phyloP scores from a whole-genome alignment of 495 filamentous ascomycete genomes.

The Recurvomyces mirabilis region DNA sequence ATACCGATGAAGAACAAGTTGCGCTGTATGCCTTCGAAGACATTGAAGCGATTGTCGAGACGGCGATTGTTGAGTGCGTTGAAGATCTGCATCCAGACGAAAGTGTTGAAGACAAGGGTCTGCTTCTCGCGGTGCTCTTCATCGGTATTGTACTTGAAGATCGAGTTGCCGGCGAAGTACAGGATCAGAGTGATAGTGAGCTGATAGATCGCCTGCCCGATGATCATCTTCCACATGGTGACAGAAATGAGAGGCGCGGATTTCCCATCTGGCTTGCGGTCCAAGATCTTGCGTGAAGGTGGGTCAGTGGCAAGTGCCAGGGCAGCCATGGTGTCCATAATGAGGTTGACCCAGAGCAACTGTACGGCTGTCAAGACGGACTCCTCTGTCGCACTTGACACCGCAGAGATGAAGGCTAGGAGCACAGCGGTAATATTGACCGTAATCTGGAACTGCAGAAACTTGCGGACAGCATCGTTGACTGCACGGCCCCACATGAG shows the following conservation, averaged over 20 bases:
- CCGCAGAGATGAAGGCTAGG: slow-evolving; percentile 73
- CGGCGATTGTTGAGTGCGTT: slow-evolving; percentile 78
- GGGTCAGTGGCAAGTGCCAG: slow-evolving; percentile 82
- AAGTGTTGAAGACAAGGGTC: slow-evolving; percentile 80
- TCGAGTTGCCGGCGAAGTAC: slow-evolving; percentile 56
- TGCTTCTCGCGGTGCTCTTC: slow-evolving; percentile 37
- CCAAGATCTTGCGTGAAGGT: slow-evolving; percentile 55
- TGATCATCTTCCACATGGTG: slow-evolving; percentile 92
- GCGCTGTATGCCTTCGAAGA: slow-evolving; percentile 68
- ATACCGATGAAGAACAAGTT: slow-evolving; percentile 81
- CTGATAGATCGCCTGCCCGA: slow-evolving; percentile 75
- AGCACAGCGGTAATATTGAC: slow-evolving; percentile 82
- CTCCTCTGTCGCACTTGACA: slow-evolving; percentile 49
- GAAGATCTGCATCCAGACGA: slow-evolving; percentile 94
- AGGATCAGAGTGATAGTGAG: slow-evolving; percentile 67
- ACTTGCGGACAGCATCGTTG: slow-evolving; percentile 84
- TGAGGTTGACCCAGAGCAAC: slow-evolving; percentile 83
- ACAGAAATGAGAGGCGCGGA: slow-evolving; percentile 63
- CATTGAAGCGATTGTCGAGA: slow-evolving; percentile 81
- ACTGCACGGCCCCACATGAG: slow-evolving; percentile 81
- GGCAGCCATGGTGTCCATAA: slow-evolving; percentile 95
- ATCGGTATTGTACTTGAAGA: slow-evolving; percentile 45
- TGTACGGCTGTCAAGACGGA: slow-evolving; percentile 78
- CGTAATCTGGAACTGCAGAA: slow-evolving; percentile 86
- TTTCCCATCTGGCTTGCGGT: slow-evolving; percentile 67